Conservation (phyloP, 106 monocot species). For the Platanthera guangdongensis region DNA sequence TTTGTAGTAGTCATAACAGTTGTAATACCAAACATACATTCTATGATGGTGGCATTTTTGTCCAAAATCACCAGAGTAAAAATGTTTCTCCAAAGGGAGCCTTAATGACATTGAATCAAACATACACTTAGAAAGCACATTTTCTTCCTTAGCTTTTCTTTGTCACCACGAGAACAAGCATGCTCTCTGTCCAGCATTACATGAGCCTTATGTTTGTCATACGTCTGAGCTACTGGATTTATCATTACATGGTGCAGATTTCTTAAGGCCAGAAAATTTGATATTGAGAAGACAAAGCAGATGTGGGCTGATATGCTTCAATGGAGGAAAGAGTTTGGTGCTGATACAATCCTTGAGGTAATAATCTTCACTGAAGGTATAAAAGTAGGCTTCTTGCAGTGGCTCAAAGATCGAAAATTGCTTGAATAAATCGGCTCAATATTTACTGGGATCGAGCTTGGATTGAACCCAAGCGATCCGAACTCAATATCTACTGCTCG, state of each 20-base stretch:
- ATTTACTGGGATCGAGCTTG: too few species aligned
- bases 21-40: too few species aligned
- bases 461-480: too few species aligned
- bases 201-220: neutral
- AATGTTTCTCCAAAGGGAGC: too few species aligned
- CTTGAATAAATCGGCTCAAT: too few species aligned
- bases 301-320: constrained; percentile 78
- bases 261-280: constrained; percentile 59
- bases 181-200: neutral
- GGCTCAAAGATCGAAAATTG: too few species aligned
- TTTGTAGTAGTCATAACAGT: too few species aligned
- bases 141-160: neutral
- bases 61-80: too few species aligned
- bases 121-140: neutral
- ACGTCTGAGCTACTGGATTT: neutral
- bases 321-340: constrained; percentile 70
- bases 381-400: neutral
- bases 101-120: too few species aligned
- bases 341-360: constrained; percentile 61
- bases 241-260: constrained; percentile 27
- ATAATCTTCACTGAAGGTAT: neutral
- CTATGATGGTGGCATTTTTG: too few species aligned
- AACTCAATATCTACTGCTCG: too few species aligned
- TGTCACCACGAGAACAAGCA: neutral
- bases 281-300: constrained; percentile 66